Base-by-base conservation (phyloP, 306 rosid genomes). In the Prosopis cineraria region DNA sequence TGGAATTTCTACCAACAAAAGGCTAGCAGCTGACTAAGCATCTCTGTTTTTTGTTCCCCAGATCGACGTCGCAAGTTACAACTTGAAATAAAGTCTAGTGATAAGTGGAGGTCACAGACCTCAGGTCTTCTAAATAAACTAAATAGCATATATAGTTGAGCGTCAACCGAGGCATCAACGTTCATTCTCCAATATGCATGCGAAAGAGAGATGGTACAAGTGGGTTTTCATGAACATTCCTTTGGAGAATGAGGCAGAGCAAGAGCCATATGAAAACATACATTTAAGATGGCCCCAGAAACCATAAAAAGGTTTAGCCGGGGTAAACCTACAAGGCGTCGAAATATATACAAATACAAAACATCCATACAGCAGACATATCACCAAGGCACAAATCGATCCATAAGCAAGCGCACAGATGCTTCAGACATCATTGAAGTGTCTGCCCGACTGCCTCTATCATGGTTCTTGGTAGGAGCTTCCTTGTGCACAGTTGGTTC, bases 371-470 rank as follows among this genome's bases (percentile, higher is more conserved):
- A n/a, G n/a, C 24, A 34, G 7, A 67, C 5, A 24, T 31, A 56
- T 89, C 87, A 95, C 84, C 89, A 87, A 53, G 97, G 97, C 14
- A 89, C 92, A 70, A 95, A 92, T 1, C 98, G 92, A 80, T 95
- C 97, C 92, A 92, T 90, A 47, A 92, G 89, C 97, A 95, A 64
- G 81, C 81, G 89, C 4, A 92, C 78, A 0, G 91, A 88, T 34
- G 88, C 82, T 56, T 95, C 98, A 7, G 97, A 94, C 85, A 94
- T 78, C 29, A 82, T 67, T 53, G 77, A 19, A 75, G 6, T 53
- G 44, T 76, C 83, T 76, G 63, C 67, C 36, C 33, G 75, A 74
- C 31, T 29, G 19, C 48, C 25, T 62, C 6, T 62, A 48, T 37
- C 55, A 29, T 22, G 58, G 19, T 55, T 33, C 72, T 75, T 70